Evolutionary conservation across 371 early-diverging fungal genomes (phyloP).

Genomic region (Lichtheimia corymbifera): DNA sequence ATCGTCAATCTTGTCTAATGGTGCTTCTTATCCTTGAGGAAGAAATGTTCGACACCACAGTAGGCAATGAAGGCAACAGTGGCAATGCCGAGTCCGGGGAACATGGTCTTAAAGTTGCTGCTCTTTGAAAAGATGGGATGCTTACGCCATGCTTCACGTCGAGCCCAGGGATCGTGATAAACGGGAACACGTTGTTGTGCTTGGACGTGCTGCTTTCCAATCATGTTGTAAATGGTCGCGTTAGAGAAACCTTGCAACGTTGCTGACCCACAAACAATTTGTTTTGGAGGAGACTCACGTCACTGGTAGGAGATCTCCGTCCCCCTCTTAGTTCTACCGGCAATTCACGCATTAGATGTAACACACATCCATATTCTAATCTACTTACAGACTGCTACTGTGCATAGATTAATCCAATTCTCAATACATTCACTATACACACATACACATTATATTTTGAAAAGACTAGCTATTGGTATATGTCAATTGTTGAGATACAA

Average conservation of each 20-base stretch:
- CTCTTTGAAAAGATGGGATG: constrained; percentile 72
- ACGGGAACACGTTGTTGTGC: constrained; percentile 35
- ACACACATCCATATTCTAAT: too few relatives aligned
- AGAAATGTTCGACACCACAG: constrained; percentile 73
- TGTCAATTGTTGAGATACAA: too few relatives aligned
- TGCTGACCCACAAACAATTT: constrained; percentile 5
- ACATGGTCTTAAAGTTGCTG: constrained; percentile 62
- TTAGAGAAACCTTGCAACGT: not conserved
- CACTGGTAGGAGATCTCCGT: not conserved
- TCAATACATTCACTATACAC: too few relatives aligned
- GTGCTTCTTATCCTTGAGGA: constrained; percentile 47
- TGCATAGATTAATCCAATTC: not conserved
- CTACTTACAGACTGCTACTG: not conserved
- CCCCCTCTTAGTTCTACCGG: too few relatives aligned
- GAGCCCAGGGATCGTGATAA: constrained; percentile 81
- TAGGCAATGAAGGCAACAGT: constrained; percentile 80
- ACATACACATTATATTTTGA: too few relatives aligned
- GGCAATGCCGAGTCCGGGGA: constrained; percentile 88
- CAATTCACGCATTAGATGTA: too few relatives aligned
- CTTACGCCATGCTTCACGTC: constrained; percentile 86
- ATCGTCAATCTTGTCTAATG: constrained; percentile 18
- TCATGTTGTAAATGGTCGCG: constrained; percentile 5
- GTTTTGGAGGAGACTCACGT: constrained; percentile 1
- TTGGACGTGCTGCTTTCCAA: constrained; percentile 35
- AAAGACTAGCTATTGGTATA: too few relatives aligned